phyloP scores from a whole-genome alignment of 116 monocot genomes.

The Zostera marina region DNA sequence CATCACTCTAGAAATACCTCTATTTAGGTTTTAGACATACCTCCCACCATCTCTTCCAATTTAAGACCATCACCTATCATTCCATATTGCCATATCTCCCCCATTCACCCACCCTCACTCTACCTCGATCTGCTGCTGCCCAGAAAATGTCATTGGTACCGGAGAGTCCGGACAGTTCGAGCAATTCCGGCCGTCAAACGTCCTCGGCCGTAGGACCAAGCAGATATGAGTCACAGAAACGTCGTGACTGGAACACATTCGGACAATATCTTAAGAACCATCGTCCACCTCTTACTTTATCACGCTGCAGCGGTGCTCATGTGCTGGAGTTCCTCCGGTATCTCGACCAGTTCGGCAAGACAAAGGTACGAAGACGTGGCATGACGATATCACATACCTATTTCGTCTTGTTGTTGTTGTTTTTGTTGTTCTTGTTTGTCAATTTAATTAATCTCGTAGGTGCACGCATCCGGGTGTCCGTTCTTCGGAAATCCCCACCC shows the following conservation, averaged over 20 bases:
- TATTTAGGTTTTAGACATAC: constrained; percentile 3
- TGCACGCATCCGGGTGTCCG: constrained; percentile 1
- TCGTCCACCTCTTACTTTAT: neutral
- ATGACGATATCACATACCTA: neutral
- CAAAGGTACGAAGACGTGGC: neutral
- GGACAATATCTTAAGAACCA: constrained; percentile 2
- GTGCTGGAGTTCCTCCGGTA: constrained; percentile 2
- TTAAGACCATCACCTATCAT: neutral
- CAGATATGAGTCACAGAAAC: constrained; percentile 1
- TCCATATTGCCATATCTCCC: too few relatives aligned
- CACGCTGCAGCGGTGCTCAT: constrained; percentile 2
- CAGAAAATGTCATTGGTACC: neutral
- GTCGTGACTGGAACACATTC: constrained; percentile 3
- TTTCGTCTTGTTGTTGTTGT: too few relatives aligned
- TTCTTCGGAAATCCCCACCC: constrained; percentile 30
- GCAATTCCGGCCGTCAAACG: constrained; percentile 1
- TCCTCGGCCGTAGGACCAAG: neutral
- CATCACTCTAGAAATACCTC: constrained; percentile 1
- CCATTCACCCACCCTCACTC: neutral
- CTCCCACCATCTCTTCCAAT: neutral
- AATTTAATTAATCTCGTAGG: neutral
- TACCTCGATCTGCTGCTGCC: neutral
- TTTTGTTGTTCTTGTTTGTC: too few relatives aligned
- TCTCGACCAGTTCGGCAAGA: constrained; percentile 1
- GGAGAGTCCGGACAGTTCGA: neutral